A percentile compares a stretch with the other conserved stretches of the same genome.
Evolutionary conservation across 2,329 filamentous ascomycete genomes (phyloP).

Genomic region (Pezizomycotina sp.): DNA sequence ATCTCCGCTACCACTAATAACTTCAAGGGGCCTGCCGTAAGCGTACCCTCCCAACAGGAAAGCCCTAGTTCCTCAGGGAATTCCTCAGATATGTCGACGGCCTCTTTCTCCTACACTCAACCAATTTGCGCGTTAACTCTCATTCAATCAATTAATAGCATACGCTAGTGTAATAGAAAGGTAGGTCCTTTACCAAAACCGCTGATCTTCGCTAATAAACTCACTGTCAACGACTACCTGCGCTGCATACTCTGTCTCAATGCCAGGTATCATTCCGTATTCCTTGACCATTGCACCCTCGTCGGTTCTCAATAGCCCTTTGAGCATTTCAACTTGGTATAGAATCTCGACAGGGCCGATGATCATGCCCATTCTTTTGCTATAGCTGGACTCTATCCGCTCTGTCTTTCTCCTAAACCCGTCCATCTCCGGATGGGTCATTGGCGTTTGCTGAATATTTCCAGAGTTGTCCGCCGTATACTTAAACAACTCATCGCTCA

Average conservation of each 20-base stretch:
- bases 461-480: slow-evolving; percentile 52
- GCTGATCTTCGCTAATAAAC: slow-evolving; percentile 76
- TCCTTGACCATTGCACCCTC: slow-evolving; percentile 85
- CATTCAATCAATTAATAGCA: no score
- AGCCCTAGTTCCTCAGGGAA: slow-evolving; percentile 65
- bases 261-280: slow-evolving; percentile 67
- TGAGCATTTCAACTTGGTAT: slow-evolving; percentile 84
- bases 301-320: slow-evolving; percentile 76
- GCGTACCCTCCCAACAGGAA: slow-evolving; percentile 93
- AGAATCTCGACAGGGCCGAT: slow-evolving; percentile 77
- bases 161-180: no score
- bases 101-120: slow-evolving; percentile 67
- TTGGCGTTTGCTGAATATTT: slow-evolving; percentile 51
- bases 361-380: slow-evolving; percentile 74
- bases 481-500: slow-evolving; percentile 86
- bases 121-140: no score
- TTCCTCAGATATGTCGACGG: slow-evolving; percentile 79
- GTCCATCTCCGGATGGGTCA: slow-evolving; percentile 58
- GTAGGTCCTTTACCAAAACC: no score
- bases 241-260: slow-evolving; percentile 78
- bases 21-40: slow-evolving; percentile 77
- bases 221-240: slow-evolving; percentile 70
- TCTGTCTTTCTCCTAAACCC: slow-evolving; percentile 72
- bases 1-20: slow-evolving; percentile 55
- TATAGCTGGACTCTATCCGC: slow-evolving; percentile 72